Evolutionary conservation across 768 basidiomycete species (phyloP).

Genomic region (Leccinum truebloodii): DNA sequence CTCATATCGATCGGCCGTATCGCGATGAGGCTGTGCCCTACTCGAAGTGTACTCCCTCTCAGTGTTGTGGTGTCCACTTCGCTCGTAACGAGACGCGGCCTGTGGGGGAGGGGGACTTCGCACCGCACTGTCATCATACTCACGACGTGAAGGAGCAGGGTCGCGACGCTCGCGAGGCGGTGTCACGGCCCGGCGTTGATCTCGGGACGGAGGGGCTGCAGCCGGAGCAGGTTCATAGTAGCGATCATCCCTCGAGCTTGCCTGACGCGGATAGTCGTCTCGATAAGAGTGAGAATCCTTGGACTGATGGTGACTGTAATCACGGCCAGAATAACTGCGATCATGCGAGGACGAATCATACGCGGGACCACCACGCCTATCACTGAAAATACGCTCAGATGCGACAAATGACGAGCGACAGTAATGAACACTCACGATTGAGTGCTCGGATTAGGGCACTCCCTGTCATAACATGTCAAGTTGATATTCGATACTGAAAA

Average conservation of each 20-base stretch:
- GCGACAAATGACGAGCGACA: background rate
- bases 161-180: constrained; percentile 71
- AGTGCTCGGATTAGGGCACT: constrained; percentile 62
- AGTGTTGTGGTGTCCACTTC: constrained; percentile 36
- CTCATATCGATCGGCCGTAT: constrained; percentile 64
- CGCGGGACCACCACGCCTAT: constrained; percentile 40
- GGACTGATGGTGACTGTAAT: constrained; percentile 46
- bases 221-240: constrained; percentile 53
- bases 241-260: constrained; percentile 50
- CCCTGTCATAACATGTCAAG: constrained; percentile 43
- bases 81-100: constrained; percentile 55
- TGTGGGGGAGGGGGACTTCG: constrained; percentile 49
- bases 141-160: constrained; percentile 54
- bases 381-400: constrained; percentile 12
- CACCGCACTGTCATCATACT: constrained; percentile 69
- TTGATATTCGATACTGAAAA: background rate
- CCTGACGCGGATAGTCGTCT: constrained; percentile 55
- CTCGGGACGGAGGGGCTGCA: constrained; percentile 44
- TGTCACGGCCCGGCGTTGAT: constrained; percentile 60
- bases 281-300: constrained; percentile 45
- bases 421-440: constrained; percentile 45
- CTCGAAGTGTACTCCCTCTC: constrained; percentile 51
- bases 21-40: constrained; percentile 40
- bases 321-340: constrained; percentile 53
- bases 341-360: constrained; percentile 58